Evolutionary conservation across 2,329 filamentous ascomycete species (phyloP).

Genomic region (Paracoccidioides lutzii): DNA sequence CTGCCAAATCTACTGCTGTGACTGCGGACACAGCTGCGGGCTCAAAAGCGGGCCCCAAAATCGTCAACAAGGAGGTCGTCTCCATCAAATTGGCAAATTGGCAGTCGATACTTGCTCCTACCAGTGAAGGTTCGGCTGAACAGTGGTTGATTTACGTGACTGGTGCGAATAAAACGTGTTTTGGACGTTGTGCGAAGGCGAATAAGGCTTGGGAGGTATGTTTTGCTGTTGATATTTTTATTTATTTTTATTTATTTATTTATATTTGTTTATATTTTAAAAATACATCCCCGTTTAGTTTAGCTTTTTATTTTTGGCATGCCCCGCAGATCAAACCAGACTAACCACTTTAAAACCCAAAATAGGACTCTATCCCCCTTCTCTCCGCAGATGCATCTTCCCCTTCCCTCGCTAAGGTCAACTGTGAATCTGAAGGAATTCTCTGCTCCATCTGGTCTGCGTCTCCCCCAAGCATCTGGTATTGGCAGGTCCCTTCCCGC

Average conservation of each 20-base stretch:
- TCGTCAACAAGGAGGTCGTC: slow-evolving; percentile 40
- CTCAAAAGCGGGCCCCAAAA: slow-evolving; percentile 34
- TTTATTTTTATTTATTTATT: background rate
- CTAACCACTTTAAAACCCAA: background rate
- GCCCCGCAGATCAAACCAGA: too few species aligned
- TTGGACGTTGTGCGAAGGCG: slow-evolving; percentile 42
- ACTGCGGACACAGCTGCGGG: slow-evolving; percentile 21
- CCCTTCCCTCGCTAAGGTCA: slow-evolving; percentile 44
- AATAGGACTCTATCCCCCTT: slow-evolving; percentile 40
- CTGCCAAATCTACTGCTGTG: slow-evolving; percentile 25
- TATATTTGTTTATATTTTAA: background rate
- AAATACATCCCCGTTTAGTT: background rate
- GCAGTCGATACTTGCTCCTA: slow-evolving; percentile 38
- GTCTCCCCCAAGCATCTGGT: slow-evolving; percentile 43
- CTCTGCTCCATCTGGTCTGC: slow-evolving; percentile 50
- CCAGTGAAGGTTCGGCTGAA: slow-evolving; percentile 27
- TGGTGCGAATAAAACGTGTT: slow-evolving; percentile 53
- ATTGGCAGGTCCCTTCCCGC: slow-evolving; percentile 43
- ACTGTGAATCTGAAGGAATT: slow-evolving; percentile 47
- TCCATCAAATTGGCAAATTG: slow-evolving; percentile 45
- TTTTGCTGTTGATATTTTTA: slow-evolving; percentile 1
- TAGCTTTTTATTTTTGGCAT: too few species aligned
- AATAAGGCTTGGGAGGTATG: slow-evolving; percentile 42
- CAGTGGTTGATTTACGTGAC: slow-evolving; percentile 50
- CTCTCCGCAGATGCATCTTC: slow-evolving; percentile 41